Evolutionary conservation across 2,329 filamentous ascomycete genomes (phyloP).

Genomic region (Cryphonectria nitschkei): DNA sequence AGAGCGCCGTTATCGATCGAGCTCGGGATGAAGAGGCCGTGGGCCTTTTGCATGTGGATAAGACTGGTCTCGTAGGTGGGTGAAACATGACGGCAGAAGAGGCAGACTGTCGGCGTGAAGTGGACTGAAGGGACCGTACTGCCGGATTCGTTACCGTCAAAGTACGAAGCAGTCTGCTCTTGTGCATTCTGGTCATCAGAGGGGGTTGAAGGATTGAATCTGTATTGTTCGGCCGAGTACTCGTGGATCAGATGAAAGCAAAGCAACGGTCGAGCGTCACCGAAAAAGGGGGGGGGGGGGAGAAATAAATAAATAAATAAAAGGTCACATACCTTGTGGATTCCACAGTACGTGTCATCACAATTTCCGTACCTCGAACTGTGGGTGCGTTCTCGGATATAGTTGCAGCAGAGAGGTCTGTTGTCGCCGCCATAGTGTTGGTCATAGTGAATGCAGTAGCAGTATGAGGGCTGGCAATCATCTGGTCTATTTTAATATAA

Average conservation of each 20-base stretch:
- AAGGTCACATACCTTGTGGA: background rate
- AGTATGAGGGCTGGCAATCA: background rate
- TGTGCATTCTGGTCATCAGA: background rate
- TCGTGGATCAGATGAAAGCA: background rate
- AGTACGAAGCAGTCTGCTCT: background rate
- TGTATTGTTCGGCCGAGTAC: background rate
- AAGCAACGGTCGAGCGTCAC: background rate
- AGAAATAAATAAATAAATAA: background rate
- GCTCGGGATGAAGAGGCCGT: slow-evolving; percentile 47
- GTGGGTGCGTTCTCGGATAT: background rate
- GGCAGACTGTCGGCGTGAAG: slow-evolving; percentile 38
- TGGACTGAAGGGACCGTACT: background rate
- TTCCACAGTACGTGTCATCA: no score
- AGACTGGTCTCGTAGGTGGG: slow-evolving; percentile 40
- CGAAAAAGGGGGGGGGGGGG: no score
- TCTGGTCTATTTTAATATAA: background rate
- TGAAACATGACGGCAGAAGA: slow-evolving; percentile 43
- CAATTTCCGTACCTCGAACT: no score
- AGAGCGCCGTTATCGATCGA: slow-evolving; percentile 38
- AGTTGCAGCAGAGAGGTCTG: background rate
- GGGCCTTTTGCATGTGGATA: slow-evolving; percentile 49
- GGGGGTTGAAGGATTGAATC: background rate
- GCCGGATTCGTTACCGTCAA: background rate
- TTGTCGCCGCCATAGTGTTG: background rate
- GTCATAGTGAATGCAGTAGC: background rate